A percentile compares a stretch with the other conserved stretches of the same genome.
Evolutionary conservation across 805 yeast genomes (phyloP).

Genomic region (Phaffomyces thermotolerans): DNA sequence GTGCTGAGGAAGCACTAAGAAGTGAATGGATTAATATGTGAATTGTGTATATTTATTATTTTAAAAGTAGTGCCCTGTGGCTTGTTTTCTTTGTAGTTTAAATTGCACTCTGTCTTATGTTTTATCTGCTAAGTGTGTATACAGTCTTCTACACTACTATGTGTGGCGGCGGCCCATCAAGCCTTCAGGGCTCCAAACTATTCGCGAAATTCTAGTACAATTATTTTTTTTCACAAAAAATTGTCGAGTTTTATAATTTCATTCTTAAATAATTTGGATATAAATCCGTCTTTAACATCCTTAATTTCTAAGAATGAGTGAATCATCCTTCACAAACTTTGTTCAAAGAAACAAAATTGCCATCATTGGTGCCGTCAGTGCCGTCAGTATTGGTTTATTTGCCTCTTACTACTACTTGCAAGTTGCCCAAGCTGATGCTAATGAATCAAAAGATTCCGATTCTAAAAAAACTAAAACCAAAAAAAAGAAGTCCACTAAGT

Average conservation of each 20-base stretch:
- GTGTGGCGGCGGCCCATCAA: too few relatives aligned
- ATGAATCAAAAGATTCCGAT: conserved; percentile 10
- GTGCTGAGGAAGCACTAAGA: conserved; percentile 47
- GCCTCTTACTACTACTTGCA: conserved; percentile 50
- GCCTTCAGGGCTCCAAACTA: too few relatives aligned
- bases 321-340: not conserved
- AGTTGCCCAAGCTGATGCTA: conserved; percentile 24
- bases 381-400: conserved; percentile 51
- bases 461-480: conserved; percentile 25
- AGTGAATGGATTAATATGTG: conserved; percentile 52
- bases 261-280: too few relatives aligned
- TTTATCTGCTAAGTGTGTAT: too few relatives aligned
- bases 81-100: not conserved
- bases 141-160: too few relatives aligned
- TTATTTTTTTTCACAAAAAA: too few relatives aligned
- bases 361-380: conserved; percentile 53
- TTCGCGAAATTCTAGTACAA: too few relatives aligned
- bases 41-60: conserved; percentile 17
- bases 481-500: conserved; percentile 35
- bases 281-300: not conserved
- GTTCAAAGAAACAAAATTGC: conserved; percentile 47
- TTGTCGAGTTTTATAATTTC: not conserved
- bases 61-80: not conserved
- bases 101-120: too few relatives aligned
- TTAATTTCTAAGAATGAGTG: conserved; percentile 3